phyloP scores from a whole-genome alignment of 768 basidiomycete species.

The Phanerochaete carnosa region DNA sequence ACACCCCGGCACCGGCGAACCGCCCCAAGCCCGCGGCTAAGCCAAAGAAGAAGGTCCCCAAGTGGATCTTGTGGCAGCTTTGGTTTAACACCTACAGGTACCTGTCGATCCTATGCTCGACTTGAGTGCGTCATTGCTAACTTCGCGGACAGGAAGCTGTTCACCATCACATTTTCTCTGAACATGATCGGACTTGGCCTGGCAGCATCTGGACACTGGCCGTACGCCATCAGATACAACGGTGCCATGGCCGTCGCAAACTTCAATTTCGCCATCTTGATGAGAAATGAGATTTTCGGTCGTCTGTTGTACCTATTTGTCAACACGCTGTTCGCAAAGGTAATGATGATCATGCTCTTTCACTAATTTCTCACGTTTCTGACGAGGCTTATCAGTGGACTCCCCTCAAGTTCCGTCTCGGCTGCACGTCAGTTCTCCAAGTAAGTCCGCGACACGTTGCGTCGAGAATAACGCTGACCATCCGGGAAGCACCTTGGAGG shows the following conservation, averaged over 20 bases:
- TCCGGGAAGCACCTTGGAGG: constrained; percentile 65
- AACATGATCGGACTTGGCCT: constrained; percentile 61
- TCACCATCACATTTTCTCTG: constrained; percentile 53
- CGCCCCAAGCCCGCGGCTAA: constrained; percentile 34
- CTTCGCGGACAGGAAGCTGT: constrained; percentile 59
- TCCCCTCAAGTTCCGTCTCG: constrained; percentile 67
- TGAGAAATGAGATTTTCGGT: constrained; percentile 82
- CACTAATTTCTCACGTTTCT: background rate
- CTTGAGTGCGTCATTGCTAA: background rate
- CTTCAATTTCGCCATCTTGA: constrained; percentile 64
- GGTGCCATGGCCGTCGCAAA: constrained; percentile 77
- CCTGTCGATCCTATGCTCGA: constrained; percentile 9
- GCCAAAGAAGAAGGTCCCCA: constrained; percentile 55
- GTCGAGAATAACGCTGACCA: constrained; percentile 9
- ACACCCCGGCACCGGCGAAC: constrained; percentile 27
- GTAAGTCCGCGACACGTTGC: constrained; percentile 19
- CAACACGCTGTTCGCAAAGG: constrained; percentile 78
- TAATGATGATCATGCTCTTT: constrained; percentile 20
- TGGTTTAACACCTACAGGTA: constrained; percentile 84
- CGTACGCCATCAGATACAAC: constrained; percentile 61
- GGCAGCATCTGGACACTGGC: constrained; percentile 62
- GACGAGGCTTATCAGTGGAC: constrained; percentile 48
- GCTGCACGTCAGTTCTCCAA: constrained; percentile 71
- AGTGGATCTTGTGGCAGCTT: constrained; percentile 56
- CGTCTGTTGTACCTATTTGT: constrained; percentile 69